phyloP scores from a whole-genome alignment of 192 early-diverging fungal genomes.

The Linnemannia elongata region DNA sequence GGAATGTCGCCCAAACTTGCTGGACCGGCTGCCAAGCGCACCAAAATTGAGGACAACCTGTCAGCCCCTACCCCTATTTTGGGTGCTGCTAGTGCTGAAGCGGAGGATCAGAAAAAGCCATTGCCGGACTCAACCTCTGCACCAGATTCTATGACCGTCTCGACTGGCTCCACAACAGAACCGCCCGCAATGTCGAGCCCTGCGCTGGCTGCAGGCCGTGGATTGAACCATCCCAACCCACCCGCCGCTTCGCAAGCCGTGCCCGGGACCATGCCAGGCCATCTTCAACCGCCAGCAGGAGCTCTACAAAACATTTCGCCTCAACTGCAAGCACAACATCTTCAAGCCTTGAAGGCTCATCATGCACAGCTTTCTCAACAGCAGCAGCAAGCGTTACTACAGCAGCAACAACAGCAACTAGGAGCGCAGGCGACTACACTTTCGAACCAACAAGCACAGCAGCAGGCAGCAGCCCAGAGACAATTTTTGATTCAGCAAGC shows the following conservation, averaged over 20 bases:
- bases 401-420: constrained; percentile 20
- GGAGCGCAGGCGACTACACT: background rate
- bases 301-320: background rate
- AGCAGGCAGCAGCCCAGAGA: background rate
- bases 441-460: constrained; percentile 18
- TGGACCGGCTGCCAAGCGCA: constrained; percentile 37
- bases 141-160: background rate
- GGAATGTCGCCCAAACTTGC: constrained; percentile 41
- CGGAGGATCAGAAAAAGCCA: constrained; percentile 18
- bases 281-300: constrained; percentile 1
- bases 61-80: constrained; percentile 5
- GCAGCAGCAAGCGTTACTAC: background rate
- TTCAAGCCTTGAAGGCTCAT: background rate
- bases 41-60: constrained; percentile 30
- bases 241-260: background rate
- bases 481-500: constrained; percentile 16
- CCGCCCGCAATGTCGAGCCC: constrained; percentile 1
- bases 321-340: constrained; percentile 8
- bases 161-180: background rate
- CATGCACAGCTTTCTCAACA: constrained; percentile 2
- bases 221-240: background rate
- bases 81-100: background rate
- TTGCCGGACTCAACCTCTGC: background rate
- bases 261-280: background rate
- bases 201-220: background rate